Base-by-base conservation (phyloP, 176 grass and related monocot species). In the Carex pumila region DNA sequence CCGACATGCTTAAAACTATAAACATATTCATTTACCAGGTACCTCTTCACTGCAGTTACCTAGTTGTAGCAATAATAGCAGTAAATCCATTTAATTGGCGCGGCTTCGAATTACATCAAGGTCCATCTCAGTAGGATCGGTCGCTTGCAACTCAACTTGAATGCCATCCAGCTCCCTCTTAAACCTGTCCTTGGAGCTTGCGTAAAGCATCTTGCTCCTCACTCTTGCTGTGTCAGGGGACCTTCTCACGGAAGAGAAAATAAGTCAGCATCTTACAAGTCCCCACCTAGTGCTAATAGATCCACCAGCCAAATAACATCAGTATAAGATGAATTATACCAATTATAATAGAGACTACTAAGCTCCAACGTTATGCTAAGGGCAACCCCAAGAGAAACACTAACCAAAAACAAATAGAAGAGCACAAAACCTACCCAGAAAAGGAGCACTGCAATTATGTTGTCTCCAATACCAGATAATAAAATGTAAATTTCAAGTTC, bases 61-160 rank as follows among this genome's bases (percentile, higher is more conserved):
- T 50, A 83, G 81, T 30, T 54, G 15, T 83, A 54, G 81, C 61
- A 83, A 66, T 69, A 83, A 68, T 83, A 68, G 30, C 54, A 66
- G 18, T 83, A 66, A 65, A 68, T 52, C 5, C 21, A 54, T 56
- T 82, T 49, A 90, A 75, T 90, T 87, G 32, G 89, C 85, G 74
- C 75, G 89, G 58, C 81, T 50, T 55, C 65, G 86, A 43, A 87
- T 90, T 52, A 90, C 89, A 87, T 90, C 89, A 67, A 90, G 65
- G n/a, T 32, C 81, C 89, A 90, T 87, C 60, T 90, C 85, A 59
- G 75, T 87, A 5, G 82, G 89, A 85, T 90, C 85, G 0, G 85
- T 90, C 17, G 82, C 85, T 78, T 87, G 89, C 85, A 90, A 66
- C 64, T 90, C 85, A 60, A 90, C 85, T 79, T 90, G 89, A 31